Evolutionary conservation across 305 asterid species (phyloP).

Genomic region (Coffea humblotiana): DNA sequence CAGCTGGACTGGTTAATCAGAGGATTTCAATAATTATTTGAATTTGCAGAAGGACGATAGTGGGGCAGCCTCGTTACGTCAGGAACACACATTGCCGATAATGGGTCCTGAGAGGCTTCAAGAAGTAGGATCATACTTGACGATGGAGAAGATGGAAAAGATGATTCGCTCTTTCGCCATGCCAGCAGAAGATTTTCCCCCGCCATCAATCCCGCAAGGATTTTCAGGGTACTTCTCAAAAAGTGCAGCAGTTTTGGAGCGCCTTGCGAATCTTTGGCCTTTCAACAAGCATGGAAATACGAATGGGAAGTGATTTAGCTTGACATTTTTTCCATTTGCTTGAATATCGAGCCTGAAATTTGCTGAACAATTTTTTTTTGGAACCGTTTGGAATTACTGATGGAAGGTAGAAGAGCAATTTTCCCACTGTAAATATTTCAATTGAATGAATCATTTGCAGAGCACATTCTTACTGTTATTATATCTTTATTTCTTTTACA

Average conservation of each 20-base stretch:
- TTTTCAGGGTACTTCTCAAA: slow-evolving; percentile 92
- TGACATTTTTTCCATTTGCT: slow-evolving; percentile 54
- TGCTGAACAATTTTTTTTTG: too few relatives aligned
- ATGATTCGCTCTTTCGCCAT: slow-evolving; percentile 84
- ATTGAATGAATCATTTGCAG: not conserved
- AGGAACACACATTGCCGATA: slow-evolving; percentile 92
- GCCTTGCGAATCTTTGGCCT: slow-evolving; percentile 93
- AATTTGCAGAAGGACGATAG: slow-evolving; percentile 59
- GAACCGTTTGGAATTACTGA: too few relatives aligned
- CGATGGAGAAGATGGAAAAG: slow-evolving; percentile 82
- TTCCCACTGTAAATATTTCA: not conserved
- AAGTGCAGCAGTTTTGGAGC: slow-evolving; percentile 87
- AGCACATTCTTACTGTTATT: not conserved
- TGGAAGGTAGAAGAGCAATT: not conserved
- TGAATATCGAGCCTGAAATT: slow-evolving; percentile 34
- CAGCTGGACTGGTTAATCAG: not conserved
- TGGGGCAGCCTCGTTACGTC: slow-evolving; percentile 73
- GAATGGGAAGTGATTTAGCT: slow-evolving; percentile 51
- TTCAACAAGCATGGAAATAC: slow-evolving; percentile 63
- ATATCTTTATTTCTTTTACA: too few relatives aligned
- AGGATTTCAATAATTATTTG: not conserved
- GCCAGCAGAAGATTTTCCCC: slow-evolving; percentile 98
- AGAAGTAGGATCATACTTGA: slow-evolving; percentile 77
- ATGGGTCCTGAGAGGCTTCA: slow-evolving; percentile 98
- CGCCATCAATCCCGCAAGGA: slow-evolving; percentile 78